A percentile compares a stretch with the other conserved stretches of the same genome.
These are phyloP conservation scores for Schoenoplectus triqueter DNA, from an alignment of 202 grass and related monocot genomes.

Conservation along the genomic window DNA sequence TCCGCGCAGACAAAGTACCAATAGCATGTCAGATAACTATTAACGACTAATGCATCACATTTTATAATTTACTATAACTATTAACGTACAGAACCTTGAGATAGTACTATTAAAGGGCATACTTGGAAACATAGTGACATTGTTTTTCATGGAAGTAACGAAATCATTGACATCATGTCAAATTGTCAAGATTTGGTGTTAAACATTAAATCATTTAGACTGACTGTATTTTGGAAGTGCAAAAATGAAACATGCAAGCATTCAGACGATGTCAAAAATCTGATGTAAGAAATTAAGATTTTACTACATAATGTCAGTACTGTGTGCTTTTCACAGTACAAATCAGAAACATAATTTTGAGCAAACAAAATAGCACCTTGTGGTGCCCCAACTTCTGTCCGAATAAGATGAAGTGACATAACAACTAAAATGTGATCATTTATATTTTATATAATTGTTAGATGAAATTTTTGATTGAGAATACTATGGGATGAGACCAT, in stretches of 20 bases:
- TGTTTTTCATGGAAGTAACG: neutral
- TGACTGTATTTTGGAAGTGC: neutral
- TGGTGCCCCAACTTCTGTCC: neutral
- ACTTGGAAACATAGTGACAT: neutral
- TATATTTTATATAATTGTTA: no score
- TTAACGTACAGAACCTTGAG: neutral
- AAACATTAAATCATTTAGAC: constrained; percentile 2
- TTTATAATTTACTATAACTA: neutral
- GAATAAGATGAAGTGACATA: neutral
- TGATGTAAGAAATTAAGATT: neutral
- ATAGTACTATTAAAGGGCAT: neutral
- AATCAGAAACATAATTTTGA: neutral
- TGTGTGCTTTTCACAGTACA: constrained; percentile 1
- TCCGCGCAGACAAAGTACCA: neutral
- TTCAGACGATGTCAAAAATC: neutral
- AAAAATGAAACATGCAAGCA: neutral
- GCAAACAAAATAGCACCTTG: neutral
- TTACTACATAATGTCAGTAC: neutral
- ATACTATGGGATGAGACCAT: no score
- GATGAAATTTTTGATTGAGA: no score
- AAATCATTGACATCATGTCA: neutral
- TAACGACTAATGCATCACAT: neutral
- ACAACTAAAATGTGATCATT: neutral
- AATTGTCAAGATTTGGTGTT: neutral
- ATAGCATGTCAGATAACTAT: neutral